Evolutionary conservation across 306 rosid species (phyloP), one percentile per base, ranked within the genome.

Genomic region (Ormosia semicastrata): DNA sequence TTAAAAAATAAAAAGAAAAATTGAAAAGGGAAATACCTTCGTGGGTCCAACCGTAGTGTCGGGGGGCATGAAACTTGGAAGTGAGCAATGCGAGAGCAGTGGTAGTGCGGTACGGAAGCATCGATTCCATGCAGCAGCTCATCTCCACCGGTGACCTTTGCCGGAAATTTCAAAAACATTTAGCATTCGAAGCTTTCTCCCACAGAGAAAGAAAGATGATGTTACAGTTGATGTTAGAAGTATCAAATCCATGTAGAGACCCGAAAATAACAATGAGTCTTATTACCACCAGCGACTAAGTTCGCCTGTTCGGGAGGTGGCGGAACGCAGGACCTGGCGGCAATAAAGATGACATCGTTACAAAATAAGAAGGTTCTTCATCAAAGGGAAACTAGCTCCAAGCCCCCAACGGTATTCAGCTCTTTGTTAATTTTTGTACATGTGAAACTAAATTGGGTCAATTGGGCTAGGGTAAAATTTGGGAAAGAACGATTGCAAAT

Each of bases 81-180:
- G 86, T 92, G 52, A 92, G 92, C 88, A 92, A 85, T 47, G 94
- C 91, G 37, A 91, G 88, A 72, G 97, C 94, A n/a, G 92, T 92
- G 79, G 89, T 91, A 0, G 92, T 81, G 86, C 90, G 97, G 64
- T 88, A 88, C 5, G 97, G 94, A 73, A 90, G 91, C 90, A 92
- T 65, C 78, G 90, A 56, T 44, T 87, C 91, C 59, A 92, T 87
- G 71, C 91, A 88, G 85, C 76, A 86, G 73, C 94, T 90, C 92
- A 84, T 37, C 68, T 82, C 92, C 80, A 86, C 85, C 17, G 94
- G 90, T 17, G 85, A 88, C 86, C 97, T 90, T 70, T 8, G 12
- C 29, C 12, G 5, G 14, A 39, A 71, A 73, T 41, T 17, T 15
- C 7, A 47, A 63, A 8, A 39, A 30, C 1, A 4, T 12, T 58